phyloP scores from a whole-genome alignment of 1,284 basidiomycete species.

The Leccinum subatratum region DNA sequence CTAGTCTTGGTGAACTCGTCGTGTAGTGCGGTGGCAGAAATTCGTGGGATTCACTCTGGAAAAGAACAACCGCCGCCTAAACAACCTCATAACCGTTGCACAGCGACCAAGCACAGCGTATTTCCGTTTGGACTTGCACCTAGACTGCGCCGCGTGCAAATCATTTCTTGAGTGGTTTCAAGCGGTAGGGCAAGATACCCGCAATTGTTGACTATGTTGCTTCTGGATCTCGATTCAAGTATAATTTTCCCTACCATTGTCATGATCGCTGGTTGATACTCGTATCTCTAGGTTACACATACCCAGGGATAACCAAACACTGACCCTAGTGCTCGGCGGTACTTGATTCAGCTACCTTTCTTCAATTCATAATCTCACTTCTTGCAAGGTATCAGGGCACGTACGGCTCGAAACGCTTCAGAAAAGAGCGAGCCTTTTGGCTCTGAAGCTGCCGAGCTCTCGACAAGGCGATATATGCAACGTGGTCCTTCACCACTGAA shows the following conservation, averaged over 20 bases:
- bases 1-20: neutral
- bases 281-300: conserved; percentile 59
- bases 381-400: conserved; percentile 69
- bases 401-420: conserved; percentile 71
- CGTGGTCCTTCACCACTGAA: conserved; percentile 68
- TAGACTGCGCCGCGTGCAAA: conserved; percentile 72
- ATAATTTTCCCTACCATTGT: conserved; percentile 8
- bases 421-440: conserved; percentile 93
- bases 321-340: conserved; percentile 87
- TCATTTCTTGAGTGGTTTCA: conserved; percentile 88
- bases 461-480: conserved; percentile 81
- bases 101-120: neutral
- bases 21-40: conserved; percentile 69
- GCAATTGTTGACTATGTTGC: conserved; percentile 93
- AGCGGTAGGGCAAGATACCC: conserved; percentile 77
- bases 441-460: conserved; percentile 76
- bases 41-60: conserved; percentile 87
- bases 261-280: conserved; percentile 8
- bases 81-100: conserved; percentile 60
- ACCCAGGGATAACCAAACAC: conserved; percentile 86
- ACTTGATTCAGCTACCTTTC: conserved; percentile 18
- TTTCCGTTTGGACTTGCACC: conserved; percentile 11
- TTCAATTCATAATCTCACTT: conserved; percentile 9
- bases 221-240: conserved; percentile 92
- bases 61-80: conserved; percentile 79